Base-by-base conservation (phyloP, 2,329 filamentous ascomycete species). In the Penicillium griseofulvum region DNA sequence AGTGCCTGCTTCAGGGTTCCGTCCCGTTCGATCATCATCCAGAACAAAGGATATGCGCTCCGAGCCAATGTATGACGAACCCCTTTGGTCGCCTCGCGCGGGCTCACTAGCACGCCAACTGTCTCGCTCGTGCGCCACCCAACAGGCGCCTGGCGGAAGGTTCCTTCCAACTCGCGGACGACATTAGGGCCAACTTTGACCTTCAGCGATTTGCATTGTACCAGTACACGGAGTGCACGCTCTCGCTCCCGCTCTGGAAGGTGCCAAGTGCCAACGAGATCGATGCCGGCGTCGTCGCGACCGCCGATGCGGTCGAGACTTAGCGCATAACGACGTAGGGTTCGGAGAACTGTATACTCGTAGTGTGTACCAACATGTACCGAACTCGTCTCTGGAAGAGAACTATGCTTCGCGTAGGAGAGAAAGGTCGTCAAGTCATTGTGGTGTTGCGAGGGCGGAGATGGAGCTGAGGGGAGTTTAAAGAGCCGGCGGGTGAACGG, bases 41-140 rank as follows among this genome's bases (percentile, higher is more conserved):
- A 95, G 0, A 86, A 86, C 79, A 96, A 82, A 0, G 91, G 89
- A 76, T 83, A 86, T 36, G 76, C 72, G 67, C 87, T 89, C 55
- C 84, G 77, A 5, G 81, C 81, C 61, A 97, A 68, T 24, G 90
- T 85, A 45, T 91, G 86, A 54, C 89, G 78, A 3, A 95, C 85
- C 1, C 92, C 93, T 66, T 85, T 88, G 0, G 91, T 96, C 31
- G 91, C 88, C 50, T 85, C 79, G 57, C 81, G 79, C 59, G 87
- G 84, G 4, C 85, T 82, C 24, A 89, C 87, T 51, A 97, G 73
- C 16, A 96, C 67, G 0, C 85, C 92, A 33, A 96, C 70, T 6
- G 89, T 85, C 14, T 82, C 80, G 1, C 78, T 70, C 0, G 82
- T 83, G 50, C 85, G 79, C 89, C 89, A 96, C 0, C 87, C 87